Evolutionary conservation across 2,329 filamentous ascomycete species (phyloP).

Genomic region (Aspergillus brasiliensis): DNA sequence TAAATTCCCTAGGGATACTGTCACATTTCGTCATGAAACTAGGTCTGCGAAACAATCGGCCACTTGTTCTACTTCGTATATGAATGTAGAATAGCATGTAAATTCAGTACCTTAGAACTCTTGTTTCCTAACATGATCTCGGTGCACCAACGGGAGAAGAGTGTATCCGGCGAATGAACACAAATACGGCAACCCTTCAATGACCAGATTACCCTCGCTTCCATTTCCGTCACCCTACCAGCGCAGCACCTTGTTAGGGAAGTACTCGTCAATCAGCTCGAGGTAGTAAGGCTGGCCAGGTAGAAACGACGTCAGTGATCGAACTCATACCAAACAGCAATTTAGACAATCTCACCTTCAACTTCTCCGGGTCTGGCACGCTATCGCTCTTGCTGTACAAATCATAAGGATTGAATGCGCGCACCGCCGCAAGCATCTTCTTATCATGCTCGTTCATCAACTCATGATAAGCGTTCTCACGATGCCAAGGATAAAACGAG

Average conservation of each 20-base stretch:
- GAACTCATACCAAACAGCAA: not conserved
- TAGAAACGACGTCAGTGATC: conserved; percentile 15
- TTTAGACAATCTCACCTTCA: conserved; percentile 62
- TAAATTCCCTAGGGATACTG: too few relatives aligned
- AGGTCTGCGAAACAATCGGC: too few relatives aligned
- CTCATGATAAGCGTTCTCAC: conserved; percentile 73
- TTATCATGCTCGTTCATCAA: conserved; percentile 83
- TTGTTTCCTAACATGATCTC: too few relatives aligned
- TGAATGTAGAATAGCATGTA: too few relatives aligned
- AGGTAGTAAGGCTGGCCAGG: conserved; percentile 65
- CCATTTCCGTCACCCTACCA: conserved; percentile 55
- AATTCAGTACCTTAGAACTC: too few relatives aligned
- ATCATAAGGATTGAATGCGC: conserved; percentile 88
- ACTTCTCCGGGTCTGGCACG: conserved; percentile 70
- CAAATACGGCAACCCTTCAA: too few relatives aligned
- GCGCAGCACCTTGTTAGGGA: conserved; percentile 66
- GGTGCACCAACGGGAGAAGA: too few relatives aligned
- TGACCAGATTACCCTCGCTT: too few relatives aligned
- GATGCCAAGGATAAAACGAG: conserved; percentile 91
- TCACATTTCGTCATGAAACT: too few relatives aligned
- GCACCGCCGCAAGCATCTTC: conserved; percentile 76
- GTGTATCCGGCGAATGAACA: too few relatives aligned
- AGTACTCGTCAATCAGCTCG: conserved; percentile 74
- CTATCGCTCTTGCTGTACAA: conserved; percentile 89
- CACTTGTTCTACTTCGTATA: too few relatives aligned